Evolutionary conservation across 306 rosid species (phyloP).

Genomic region (Vachellia collinsii): DNA sequence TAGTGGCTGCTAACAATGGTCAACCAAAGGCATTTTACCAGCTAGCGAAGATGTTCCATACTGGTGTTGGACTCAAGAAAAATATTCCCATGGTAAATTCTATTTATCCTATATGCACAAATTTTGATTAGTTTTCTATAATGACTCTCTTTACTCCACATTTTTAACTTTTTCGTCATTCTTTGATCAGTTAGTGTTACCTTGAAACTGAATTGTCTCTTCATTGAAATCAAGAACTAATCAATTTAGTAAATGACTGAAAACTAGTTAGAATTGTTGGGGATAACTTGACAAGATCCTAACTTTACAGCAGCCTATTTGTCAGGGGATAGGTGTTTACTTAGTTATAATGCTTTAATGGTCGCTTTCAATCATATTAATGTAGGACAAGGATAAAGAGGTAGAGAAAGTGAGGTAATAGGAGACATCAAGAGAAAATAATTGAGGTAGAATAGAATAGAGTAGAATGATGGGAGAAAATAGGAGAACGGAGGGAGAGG

Average conservation of each 20-base stretch:
- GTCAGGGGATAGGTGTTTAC: neutral
- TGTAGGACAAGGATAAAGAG: neutral
- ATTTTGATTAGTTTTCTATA: conserved; percentile 24
- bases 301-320: neutral
- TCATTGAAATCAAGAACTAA: neutral
- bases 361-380: conserved; percentile 1
- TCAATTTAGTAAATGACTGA: neutral
- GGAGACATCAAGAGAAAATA: neutral
- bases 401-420: neutral
- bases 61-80: conserved; percentile 90
- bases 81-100: conserved; percentile 71
- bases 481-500: neutral
- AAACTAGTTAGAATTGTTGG: neutral
- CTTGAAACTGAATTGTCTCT: neutral
- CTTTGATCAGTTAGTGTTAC: neutral
- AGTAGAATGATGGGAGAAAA: neutral
- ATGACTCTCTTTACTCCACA: neutral
- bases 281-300: neutral
- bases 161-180: neutral
- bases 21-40: conserved; percentile 99
- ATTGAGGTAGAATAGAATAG: neutral
- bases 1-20: conserved; percentile 84
- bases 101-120: neutral
- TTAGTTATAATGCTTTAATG: neutral
- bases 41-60: conserved; percentile 97